Conservation (phyloP, 805 yeast species). For the Yamadazyma laniorum region DNA sequence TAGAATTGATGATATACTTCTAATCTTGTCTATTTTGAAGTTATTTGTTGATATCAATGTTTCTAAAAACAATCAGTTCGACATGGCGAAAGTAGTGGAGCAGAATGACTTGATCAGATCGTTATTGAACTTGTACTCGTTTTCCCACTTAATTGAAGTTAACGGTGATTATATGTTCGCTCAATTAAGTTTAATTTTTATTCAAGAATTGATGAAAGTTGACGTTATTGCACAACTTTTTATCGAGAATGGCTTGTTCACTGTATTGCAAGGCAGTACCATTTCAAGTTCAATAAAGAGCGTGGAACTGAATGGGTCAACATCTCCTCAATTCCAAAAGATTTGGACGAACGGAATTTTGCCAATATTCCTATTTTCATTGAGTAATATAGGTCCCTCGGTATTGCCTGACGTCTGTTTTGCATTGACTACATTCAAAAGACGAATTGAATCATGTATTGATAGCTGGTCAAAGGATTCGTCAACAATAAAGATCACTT, state of each 20-base stretch:
- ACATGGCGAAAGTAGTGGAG: slow-evolving; percentile 51
- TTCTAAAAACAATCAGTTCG: slow-evolving; percentile 45
- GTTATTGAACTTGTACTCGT: slow-evolving; percentile 62
- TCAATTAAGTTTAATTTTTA: slow-evolving; percentile 63
- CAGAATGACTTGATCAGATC: slow-evolving; percentile 62
- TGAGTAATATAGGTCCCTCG: slow-evolving; percentile 62
- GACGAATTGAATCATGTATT: slow-evolving; percentile 63
- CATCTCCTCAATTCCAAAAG: slow-evolving; percentile 58
- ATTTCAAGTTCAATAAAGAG: slow-evolving; percentile 63
- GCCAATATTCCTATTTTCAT: slow-evolving; percentile 58
- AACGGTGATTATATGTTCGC: slow-evolving; percentile 69
- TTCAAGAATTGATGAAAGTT: slow-evolving; percentile 64
- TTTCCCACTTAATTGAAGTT: slow-evolving; percentile 59
- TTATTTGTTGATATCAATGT: slow-evolving; percentile 51
- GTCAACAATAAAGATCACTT: slow-evolving; percentile 35
- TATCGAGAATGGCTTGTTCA: slow-evolving; percentile 58
- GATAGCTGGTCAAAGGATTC: slow-evolving; percentile 67
- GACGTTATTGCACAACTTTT: slow-evolving; percentile 66
- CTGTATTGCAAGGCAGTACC: slow-evolving; percentile 71
- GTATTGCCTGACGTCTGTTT: slow-evolving; percentile 63
- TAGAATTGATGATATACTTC: slow-evolving; percentile 61
- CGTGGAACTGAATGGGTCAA: slow-evolving; percentile 57
- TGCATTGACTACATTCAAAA: slow-evolving; percentile 59
- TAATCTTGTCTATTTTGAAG: slow-evolving; percentile 64
- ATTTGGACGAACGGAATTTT: slow-evolving; percentile 87